phyloP scores from a whole-genome alignment of 768 basidiomycete genomes.

The Panaeolus papilionaceus region DNA sequence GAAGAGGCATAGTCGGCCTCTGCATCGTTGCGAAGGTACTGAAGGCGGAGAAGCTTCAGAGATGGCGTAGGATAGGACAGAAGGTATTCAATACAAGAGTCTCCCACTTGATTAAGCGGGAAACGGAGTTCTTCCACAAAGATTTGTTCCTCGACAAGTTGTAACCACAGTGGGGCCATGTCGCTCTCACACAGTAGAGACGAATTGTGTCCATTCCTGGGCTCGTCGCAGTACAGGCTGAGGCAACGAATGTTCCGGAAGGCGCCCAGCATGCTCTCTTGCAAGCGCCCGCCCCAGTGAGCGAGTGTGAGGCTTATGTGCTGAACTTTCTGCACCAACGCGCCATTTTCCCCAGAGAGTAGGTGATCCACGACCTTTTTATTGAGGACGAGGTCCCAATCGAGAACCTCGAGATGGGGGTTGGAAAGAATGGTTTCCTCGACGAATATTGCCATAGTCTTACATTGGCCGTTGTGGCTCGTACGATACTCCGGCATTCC shows the following conservation, averaged over 20 bases:
- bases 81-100: neutral
- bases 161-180: neutral
- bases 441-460: neutral
- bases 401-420: neutral
- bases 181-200: neutral
- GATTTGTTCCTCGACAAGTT: neutral
- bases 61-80: neutral
- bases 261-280: neutral
- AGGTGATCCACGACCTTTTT: neutral
- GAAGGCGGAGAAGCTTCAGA: neutral
- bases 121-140: constrained; percentile 1
- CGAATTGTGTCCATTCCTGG: neutral
- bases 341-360: neutral
- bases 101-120: neutral
- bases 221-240: neutral
- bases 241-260: neutral
- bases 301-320: neutral
- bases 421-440: neutral
- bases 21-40: neutral
- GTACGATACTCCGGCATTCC: neutral
- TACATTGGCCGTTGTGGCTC: neutral
- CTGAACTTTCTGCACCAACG: neutral
- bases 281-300: constrained; percentile 1
- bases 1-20: neutral
- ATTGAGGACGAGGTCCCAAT: neutral